These are phyloP conservation scores for Dactylellina cionopaga DNA, from an alignment of 2,329 filamentous ascomycete genomes.

Conservation along the genomic window DNA sequence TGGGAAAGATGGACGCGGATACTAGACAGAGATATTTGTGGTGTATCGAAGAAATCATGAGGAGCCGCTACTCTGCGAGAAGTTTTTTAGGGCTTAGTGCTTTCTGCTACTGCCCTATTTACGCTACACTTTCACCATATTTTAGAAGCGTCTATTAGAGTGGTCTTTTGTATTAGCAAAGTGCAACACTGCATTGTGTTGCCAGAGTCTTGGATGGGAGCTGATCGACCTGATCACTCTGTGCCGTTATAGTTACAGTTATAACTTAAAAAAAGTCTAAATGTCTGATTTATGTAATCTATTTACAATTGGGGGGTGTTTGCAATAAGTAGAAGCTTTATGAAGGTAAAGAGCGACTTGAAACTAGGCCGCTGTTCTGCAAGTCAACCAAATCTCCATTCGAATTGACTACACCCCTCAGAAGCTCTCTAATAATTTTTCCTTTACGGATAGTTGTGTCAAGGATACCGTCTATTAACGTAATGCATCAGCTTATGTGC, in stretches of 20 bases:
- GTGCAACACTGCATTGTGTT: conserved; percentile 20
- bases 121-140: not conserved
- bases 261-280: too few species aligned
- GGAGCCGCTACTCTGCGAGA: too few species aligned
- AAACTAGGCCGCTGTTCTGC: not conserved
- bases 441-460: conserved; percentile 75
- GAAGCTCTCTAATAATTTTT: conserved; percentile 74
- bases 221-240: too few species aligned
- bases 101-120: conserved; percentile 20
- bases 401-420: conserved; percentile 74
- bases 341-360: not conserved
- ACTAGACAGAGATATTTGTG: too few species aligned
- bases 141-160: not conserved
- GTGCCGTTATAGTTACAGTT: too few species aligned
- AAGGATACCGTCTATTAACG: conserved; percentile 70
- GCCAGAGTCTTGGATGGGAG: not conserved
- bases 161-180: not conserved
- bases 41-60: too few species aligned
- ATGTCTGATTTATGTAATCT: too few species aligned
- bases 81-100: not conserved
- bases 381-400: conserved; percentile 61
- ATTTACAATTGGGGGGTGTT: too few species aligned
- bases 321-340: too few species aligned
- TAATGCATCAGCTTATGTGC: not conserved
- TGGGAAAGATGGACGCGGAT: too few species aligned